These are phyloP conservation scores for Beauveria asiatica DNA, from an alignment of 2,329 filamentous ascomycete genomes.

Conservation along the genomic window DNA sequence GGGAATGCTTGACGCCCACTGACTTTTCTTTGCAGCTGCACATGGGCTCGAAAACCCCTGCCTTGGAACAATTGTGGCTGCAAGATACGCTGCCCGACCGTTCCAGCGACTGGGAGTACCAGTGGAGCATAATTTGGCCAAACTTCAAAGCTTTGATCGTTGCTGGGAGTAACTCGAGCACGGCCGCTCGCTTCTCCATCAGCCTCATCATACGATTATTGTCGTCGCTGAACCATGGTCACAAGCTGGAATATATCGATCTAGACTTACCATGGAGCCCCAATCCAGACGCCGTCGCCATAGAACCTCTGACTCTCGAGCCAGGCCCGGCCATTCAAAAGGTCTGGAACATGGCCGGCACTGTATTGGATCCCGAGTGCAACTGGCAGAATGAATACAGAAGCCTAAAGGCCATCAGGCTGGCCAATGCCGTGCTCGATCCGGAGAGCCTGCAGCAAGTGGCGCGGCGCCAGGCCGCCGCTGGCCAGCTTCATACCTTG, in stretches of 20 bases:
- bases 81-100: slow-evolving; percentile 18
- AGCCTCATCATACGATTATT: slow-evolving; percentile 11
- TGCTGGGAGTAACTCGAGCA: slow-evolving; percentile 14
- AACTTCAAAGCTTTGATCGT: slow-evolving; percentile 23
- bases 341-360: slow-evolving; percentile 8
- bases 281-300: neutral
- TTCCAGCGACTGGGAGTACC: slow-evolving; percentile 10
- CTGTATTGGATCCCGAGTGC: neutral
- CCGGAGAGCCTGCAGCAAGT: slow-evolving; percentile 18
- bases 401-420: slow-evolving; percentile 16
- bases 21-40: slow-evolving; percentile 18
- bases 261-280: slow-evolving; percentile 20
- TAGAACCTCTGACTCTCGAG: slow-evolving; percentile 1
- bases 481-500: slow-evolving; percentile 24
- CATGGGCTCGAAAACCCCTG: slow-evolving; percentile 20
- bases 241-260: slow-evolving; percentile 22
- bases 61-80: slow-evolving; percentile 25
- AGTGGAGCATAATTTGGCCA: slow-evolving; percentile 20
- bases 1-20: neutral
- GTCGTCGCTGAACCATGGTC: slow-evolving; percentile 21
- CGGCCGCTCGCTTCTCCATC: slow-evolving; percentile 4
- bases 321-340: slow-evolving; percentile 3
- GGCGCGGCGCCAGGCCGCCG: slow-evolving; percentile 19
- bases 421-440: slow-evolving; percentile 19
- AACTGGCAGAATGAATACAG: slow-evolving; percentile 8